Conservation (phyloP, 1,284 basidiomycete species). For the Ustilago trichophora region DNA sequence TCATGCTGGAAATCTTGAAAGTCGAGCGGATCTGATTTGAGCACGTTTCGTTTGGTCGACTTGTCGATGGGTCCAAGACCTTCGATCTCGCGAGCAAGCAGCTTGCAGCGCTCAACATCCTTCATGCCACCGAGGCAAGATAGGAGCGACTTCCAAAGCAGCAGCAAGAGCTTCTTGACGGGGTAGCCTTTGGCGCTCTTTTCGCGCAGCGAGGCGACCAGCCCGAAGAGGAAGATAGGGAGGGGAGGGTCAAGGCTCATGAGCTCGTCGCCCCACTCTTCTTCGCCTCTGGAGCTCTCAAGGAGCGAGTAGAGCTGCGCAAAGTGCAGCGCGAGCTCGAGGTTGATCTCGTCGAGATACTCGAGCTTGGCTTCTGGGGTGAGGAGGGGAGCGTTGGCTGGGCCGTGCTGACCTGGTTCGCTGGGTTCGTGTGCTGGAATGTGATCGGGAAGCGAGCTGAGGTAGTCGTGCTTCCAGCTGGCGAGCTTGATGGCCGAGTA, state of each 20-base stretch:
- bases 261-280: constrained; percentile 60
- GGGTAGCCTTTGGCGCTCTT: constrained; percentile 83
- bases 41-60: constrained; percentile 32
- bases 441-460: constrained; percentile 63
- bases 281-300: constrained; percentile 58
- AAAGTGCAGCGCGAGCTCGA: constrained; percentile 63
- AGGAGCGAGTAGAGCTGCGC: constrained; percentile 66
- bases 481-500: constrained; percentile 90
- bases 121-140: constrained; percentile 90
- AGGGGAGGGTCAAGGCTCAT: constrained; percentile 85
- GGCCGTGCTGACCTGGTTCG: constrained; percentile 29
- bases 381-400: constrained; percentile 45
- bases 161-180: constrained; percentile 77
- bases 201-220: constrained; percentile 88
- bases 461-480: constrained; percentile 81
- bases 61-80: constrained; percentile 66
- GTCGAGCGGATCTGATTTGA: constrained; percentile 61
- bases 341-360: constrained; percentile 64
- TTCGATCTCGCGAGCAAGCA: constrained; percentile 80
- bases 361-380: constrained; percentile 63
- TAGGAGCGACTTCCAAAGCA: constrained; percentile 94
- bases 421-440: constrained; percentile 40
- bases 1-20: constrained; percentile 61
- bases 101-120: constrained; percentile 85
- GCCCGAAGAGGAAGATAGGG: constrained; percentile 88